Percentiles rank a stretch among this genome's conserved stretches.
phyloP scores from a whole-genome alignment of 208 protist genomes.

The Trypanosoma theileri region DNA sequence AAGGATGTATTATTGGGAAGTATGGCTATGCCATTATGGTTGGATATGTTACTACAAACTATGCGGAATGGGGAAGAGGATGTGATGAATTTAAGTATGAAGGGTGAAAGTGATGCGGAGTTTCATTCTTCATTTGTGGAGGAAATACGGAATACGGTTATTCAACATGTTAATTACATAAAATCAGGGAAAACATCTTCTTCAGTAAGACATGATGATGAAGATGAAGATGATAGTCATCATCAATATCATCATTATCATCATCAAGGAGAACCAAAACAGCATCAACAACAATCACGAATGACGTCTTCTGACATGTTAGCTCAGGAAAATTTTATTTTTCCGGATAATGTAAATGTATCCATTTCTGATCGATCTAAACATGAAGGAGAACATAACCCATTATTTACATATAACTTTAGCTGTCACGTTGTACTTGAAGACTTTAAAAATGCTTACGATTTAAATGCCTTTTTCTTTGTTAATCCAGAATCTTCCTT shows the following conservation, averaged over 20 bases:
- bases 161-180: not conserved
- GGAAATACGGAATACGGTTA: not conserved
- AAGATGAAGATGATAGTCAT: too few relatives aligned
- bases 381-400: not conserved
- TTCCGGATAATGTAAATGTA: not conserved
- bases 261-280: not conserved
- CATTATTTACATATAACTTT: not conserved
- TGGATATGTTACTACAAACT: slow-evolving; percentile 19
- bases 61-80: slow-evolving; percentile 18
- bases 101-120: slow-evolving; percentile 13
- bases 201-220: too few relatives aligned
- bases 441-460: slow-evolving; percentile 18
- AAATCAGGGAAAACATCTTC: not conserved
- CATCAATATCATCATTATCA: too few relatives aligned
- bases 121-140: slow-evolving; percentile 6
- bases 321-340: too few relatives aligned
- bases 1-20: slow-evolving; percentile 7
- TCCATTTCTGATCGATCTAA: not conserved
- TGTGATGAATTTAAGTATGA: not conserved
- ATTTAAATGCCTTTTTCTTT: slow-evolving; percentile 23
- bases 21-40: slow-evolving; percentile 16
- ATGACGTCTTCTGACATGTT: not conserved
- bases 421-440: slow-evolving; percentile 10
- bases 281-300: not conserved
- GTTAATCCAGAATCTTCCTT: slow-evolving; percentile 12